Conservation (phyloP, 2,329 filamentous ascomycete species). For the Epicoccum nigrum region DNA sequence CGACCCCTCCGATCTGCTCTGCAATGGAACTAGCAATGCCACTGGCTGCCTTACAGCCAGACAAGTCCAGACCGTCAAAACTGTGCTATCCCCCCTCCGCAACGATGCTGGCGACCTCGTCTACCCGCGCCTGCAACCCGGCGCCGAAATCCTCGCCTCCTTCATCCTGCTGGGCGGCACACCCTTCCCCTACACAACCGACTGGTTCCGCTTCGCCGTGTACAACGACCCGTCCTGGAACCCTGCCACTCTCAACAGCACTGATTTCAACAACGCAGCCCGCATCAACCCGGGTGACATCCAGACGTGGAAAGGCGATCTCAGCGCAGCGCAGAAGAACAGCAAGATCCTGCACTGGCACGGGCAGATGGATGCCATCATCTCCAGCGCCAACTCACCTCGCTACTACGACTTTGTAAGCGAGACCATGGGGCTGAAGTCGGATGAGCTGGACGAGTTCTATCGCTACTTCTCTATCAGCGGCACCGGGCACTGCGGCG, state of each 20-base stretch:
- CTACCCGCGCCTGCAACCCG: constrained; percentile 59
- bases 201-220: constrained; percentile 59
- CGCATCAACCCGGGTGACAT: constrained; percentile 47
- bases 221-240: constrained; percentile 55
- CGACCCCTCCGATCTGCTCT: constrained; percentile 49
- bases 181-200: constrained; percentile 52
- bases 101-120: constrained; percentile 53
- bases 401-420: constrained; percentile 58
- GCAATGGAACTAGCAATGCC: constrained; percentile 37
- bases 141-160: constrained; percentile 51
- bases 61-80: constrained; percentile 53
- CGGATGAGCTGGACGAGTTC: constrained; percentile 50
- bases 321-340: constrained; percentile 43
- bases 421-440: constrained; percentile 49
- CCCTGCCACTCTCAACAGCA: constrained; percentile 44
- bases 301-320: constrained; percentile 51
- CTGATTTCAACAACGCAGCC: constrained; percentile 51
- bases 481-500: constrained; percentile 59
- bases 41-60: constrained; percentile 52
- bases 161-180: constrained; percentile 47
- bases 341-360: constrained; percentile 58
- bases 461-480: constrained; percentile 60
- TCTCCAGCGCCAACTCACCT: constrained; percentile 53
- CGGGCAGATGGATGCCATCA: constrained; percentile 53
- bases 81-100: constrained; percentile 52